A percentile compares a stretch with the other conserved stretches of the same genome.
phyloP scores from a whole-genome alignment of 352 stramenopile species.

The Phytophthora sp. region DNA sequence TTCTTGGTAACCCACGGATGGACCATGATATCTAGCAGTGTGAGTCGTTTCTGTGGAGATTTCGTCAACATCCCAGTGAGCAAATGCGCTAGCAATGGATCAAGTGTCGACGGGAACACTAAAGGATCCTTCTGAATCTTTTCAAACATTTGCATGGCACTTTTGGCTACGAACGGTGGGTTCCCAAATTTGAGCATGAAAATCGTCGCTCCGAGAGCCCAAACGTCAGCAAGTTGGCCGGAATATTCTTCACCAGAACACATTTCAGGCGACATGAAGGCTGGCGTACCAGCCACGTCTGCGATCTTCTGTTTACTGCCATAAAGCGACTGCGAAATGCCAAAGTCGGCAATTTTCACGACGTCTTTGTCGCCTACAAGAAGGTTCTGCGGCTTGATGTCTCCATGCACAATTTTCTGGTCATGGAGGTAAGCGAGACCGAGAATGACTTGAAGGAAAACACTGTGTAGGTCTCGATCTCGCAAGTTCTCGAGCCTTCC shows the following conservation, averaged over 20 bases:
- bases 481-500: conserved; percentile 49
- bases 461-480: conserved; percentile 75
- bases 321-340: conserved; percentile 89
- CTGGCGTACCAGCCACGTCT: conserved; percentile 87
- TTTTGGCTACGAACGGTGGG: conserved; percentile 91
- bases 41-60: conserved; percentile 56
- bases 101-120: conserved; percentile 61
- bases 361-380: conserved; percentile 87
- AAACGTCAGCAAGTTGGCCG: conserved; percentile 91
- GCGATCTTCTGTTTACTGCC: conserved; percentile 80
- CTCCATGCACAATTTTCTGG: conserved; percentile 85
- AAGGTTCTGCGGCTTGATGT: conserved; percentile 91
- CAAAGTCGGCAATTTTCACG: conserved; percentile 93
- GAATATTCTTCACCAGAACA: conserved; percentile 85
- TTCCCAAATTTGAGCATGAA: conserved; percentile 91
- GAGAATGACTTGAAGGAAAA: conserved; percentile 76
- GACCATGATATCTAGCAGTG: conserved; percentile 69
- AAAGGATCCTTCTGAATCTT: conserved; percentile 85
- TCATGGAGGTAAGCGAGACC: conserved; percentile 91
- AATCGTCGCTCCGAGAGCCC: conserved; percentile 89
- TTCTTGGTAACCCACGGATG: conserved; percentile 85
- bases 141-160: conserved; percentile 88
- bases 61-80: conserved; percentile 76
- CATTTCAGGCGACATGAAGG: conserved; percentile 94
- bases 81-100: conserved; percentile 63